Percentiles rank a stretch among this genome's conserved stretches.
Evolutionary conservation across 2,329 filamentous ascomycete species (phyloP).

Genomic region (Neonectria coccinea): DNA sequence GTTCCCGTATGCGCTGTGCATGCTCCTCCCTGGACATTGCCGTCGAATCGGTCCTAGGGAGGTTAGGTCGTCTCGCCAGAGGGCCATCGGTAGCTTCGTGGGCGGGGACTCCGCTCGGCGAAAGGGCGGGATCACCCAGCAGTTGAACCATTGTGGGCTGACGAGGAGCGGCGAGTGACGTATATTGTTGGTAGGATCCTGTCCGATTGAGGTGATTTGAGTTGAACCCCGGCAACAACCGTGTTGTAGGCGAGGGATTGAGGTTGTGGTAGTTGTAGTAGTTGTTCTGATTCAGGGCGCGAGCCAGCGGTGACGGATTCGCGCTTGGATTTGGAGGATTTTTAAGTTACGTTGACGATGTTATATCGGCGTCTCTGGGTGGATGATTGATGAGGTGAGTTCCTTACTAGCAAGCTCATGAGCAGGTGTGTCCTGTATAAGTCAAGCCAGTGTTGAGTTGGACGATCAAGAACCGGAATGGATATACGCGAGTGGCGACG

Average conservation of each 20-base stretch:
- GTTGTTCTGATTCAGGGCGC: constrained; percentile 22
- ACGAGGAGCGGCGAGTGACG: constrained; percentile 7
- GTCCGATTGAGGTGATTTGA: constrained; percentile 6
- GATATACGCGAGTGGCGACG: constrained; percentile 38
- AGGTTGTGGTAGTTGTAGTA: constrained; percentile 12
- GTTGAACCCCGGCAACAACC: constrained; percentile 10
- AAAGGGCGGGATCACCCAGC: constrained; percentile 45
- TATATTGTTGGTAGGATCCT: constrained; percentile 20
- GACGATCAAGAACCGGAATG: constrained; percentile 20
- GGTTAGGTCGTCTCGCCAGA: constrained; percentile 37
- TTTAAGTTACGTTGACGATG: constrained; percentile 42
- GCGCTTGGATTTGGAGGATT: constrained; percentile 5
- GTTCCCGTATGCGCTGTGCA: constrained; percentile 52
- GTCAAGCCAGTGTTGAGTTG: constrained; percentile 29
- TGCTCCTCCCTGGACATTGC: constrained; percentile 58
- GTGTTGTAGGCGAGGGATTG: constrained; percentile 23
- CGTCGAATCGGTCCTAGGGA: constrained; percentile 41
- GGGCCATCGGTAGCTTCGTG: constrained; percentile 41
- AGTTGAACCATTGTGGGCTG: constrained; percentile 49
- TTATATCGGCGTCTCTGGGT: constrained; percentile 34
- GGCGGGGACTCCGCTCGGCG: constrained; percentile 40
- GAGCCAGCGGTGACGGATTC: constrained; percentile 25
- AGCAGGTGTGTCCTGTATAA: constrained; percentile 37
- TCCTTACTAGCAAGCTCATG: constrained; percentile 47
- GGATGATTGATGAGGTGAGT: constrained; percentile 30